Percentiles rank a stretch among this genome's conserved stretches.
Conservation (phyloP, 768 basidiomycete genomes). For the Lactarius hatsudake region DNA sequence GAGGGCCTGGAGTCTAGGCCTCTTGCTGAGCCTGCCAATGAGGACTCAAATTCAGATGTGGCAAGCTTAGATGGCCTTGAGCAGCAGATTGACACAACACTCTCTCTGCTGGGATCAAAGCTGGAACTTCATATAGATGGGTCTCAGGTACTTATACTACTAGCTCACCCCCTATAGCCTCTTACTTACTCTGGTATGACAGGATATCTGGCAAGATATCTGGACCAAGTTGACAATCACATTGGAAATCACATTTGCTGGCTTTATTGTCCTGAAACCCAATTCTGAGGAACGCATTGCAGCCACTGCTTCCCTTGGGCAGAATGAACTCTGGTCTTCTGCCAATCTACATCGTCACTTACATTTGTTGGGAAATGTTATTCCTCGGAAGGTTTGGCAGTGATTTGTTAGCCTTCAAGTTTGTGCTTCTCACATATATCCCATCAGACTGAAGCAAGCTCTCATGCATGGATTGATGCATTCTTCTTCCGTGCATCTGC, state of each 20-base stretch:
- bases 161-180: background rate
- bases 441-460: background rate
- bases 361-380: background rate
- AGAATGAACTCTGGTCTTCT: slow-evolving; percentile 4
- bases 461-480: background rate
- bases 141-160: slow-evolving; percentile 1
- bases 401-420: background rate
- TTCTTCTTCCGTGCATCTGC: slow-evolving; percentile 6
- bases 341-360: background rate
- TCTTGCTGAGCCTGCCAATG: too few relatives aligned
- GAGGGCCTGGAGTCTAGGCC: background rate
- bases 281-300: background rate
- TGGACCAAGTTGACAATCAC: background rate
- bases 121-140: background rate
- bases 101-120: slow-evolving; percentile 4
- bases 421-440: background rate
- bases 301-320: background rate
- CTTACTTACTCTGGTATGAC: background rate
- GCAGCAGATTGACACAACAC: background rate
- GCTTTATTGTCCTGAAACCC: slow-evolving; percentile 1
- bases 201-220: background rate
- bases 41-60: background rate
- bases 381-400: background rate
- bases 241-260: background rate
- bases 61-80: background rate